Conservation (phyloP, 1,139 yeast species). For the Candida sp. region DNA sequence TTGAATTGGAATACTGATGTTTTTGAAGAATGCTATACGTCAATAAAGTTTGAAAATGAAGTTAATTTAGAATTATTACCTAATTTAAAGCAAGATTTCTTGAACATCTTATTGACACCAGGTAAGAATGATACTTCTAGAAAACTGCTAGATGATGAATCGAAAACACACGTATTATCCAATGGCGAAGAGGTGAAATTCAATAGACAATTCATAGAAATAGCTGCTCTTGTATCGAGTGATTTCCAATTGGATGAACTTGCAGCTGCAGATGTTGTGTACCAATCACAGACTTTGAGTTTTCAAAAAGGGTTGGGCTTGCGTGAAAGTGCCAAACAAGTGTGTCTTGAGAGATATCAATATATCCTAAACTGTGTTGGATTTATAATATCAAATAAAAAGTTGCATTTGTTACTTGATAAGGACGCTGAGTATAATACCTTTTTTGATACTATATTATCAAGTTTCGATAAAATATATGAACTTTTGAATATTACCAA, state of each 20-base stretch:
- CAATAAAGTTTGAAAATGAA: conserved; percentile 25
- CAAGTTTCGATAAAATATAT: conserved; percentile 58
- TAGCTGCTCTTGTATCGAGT: conserved; percentile 56
- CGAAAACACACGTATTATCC: conserved; percentile 48
- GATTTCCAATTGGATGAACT: conserved; percentile 38
- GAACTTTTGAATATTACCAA: conserved; percentile 50
- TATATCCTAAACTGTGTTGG: conserved; percentile 70
- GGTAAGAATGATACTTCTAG: conserved; percentile 54
- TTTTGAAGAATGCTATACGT: conserved; percentile 34
- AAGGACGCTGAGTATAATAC: conserved; percentile 12
- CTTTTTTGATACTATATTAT: conserved; percentile 39
- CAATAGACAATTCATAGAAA: conserved; percentile 54
- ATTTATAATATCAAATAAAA: conserved; percentile 42
- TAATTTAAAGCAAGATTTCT: conserved; percentile 45
- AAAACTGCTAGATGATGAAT: conserved; percentile 41
- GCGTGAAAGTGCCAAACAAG: conserved; percentile 67
- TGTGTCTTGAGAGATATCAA: conserved; percentile 66
- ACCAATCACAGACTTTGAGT: conserved; percentile 37
- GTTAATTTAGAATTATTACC: conserved; percentile 22
- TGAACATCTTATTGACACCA: conserved; percentile 46
- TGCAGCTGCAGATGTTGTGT: conserved; percentile 33
- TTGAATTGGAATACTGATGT: conserved; percentile 32
- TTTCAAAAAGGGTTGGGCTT: conserved; percentile 51
- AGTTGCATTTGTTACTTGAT: conserved; percentile 19
- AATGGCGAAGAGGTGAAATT: conserved; percentile 62